phyloP scores from a whole-genome alignment of 2,329 filamentous ascomycete species.

The Colletotrichum paranaense region DNA sequence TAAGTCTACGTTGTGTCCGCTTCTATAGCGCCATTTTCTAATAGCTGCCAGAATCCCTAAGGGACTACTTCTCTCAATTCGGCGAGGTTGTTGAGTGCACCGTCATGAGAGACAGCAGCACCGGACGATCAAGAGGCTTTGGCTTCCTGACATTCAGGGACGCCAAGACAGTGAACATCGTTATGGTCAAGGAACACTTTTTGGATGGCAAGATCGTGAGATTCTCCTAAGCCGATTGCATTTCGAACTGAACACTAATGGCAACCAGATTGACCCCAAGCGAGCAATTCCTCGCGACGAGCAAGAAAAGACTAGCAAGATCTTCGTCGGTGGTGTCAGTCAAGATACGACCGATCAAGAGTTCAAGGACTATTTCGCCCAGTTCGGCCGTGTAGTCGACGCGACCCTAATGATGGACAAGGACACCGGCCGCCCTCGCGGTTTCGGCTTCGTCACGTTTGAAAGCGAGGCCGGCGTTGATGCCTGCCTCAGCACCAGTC shows the following conservation, averaged over 20 bases:
- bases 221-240: not conserved
- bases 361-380: constrained; percentile 96
- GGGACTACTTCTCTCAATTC: constrained; percentile 97
- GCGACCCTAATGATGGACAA: constrained; percentile 99
- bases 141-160: constrained; percentile 98
- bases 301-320: constrained; percentile 98
- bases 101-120: constrained; percentile 97
- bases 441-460: constrained; percentile 98
- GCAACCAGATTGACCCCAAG: constrained; percentile 90
- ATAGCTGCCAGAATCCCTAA: constrained; percentile 80
- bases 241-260: not conserved
- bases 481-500: constrained; percentile 82
- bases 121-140: constrained; percentile 93
- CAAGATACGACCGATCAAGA: constrained; percentile 97
- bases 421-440: constrained; percentile 94
- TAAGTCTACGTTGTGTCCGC: constrained; percentile 60
- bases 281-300: constrained; percentile 96
- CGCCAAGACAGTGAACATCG: constrained; percentile 96
- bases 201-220: constrained; percentile 98
- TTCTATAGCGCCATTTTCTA: constrained; percentile 28
- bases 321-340: constrained; percentile 97
- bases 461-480: constrained; percentile 96
- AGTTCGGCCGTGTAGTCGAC: constrained; percentile 96
- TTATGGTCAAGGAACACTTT: constrained; percentile 99
- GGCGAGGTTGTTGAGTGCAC: constrained; percentile 98